Base-by-base conservation (phyloP, 2,329 filamentous ascomycete genomes). In the Botrytis paeoniae region DNA sequence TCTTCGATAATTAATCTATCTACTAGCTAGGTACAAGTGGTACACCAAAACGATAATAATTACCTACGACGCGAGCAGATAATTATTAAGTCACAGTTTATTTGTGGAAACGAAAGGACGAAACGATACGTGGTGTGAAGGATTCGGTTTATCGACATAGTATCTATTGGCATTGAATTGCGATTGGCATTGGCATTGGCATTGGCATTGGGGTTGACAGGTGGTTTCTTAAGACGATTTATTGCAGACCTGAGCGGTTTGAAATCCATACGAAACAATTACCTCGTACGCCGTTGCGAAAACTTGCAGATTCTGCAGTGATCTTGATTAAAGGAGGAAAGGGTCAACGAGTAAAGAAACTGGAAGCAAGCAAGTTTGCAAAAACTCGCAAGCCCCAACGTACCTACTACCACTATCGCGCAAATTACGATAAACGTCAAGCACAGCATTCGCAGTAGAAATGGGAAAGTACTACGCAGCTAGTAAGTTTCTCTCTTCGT, bases 391-490 rank as follows among this genome's bases (percentile, higher is more conserved):
- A 39, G 51, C 16, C 51, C 7, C 60, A n/a, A 62, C 60, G 18
- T 29, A 68, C 35, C 45, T 54, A 54, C 41, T 51, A 57, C 25
- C 35, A 29, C 18, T 41, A 32, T 18, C 35, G 22, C 18, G 20
- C 32, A 14, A 65, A 54, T 48, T 37, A 61, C 25, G 3, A 29
- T n/a, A 8, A 65, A 41, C 32, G 4, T 9, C 20, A 29, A 43
- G 41, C 45, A 54, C 18, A 39, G n/a, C 41, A 65, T n/a, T 20
- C 32, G 45, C 35, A 39, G 45, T 71, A 54, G 43, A 66, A 66
- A 71, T 71, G 69, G 59, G 59, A 57, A 71, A 71, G 69, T 71
- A 71, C 63, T 54, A 65, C 69, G 59, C 65, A 65, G 20, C 41
- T 35, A 71, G 69, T 71, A 35, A 65, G 69, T 66, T 48, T 65